Evolutionary conservation across 2,329 filamentous ascomycete species (phyloP).

Genomic region (Calonectria hongkongensis): DNA sequence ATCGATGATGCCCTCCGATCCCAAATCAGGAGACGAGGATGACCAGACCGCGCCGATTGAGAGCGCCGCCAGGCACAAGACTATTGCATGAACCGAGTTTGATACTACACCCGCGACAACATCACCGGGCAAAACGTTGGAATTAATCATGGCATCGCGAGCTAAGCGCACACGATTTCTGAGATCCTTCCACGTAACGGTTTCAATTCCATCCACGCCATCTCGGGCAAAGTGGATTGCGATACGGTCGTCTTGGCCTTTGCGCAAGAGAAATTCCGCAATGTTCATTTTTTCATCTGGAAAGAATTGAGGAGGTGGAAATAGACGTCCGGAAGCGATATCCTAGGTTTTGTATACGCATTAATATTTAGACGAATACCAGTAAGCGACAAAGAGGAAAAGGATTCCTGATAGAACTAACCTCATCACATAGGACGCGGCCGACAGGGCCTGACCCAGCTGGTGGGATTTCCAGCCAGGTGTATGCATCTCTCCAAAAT

Average conservation of each 20-base stretch:
- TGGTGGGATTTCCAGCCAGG: slow-evolving; percentile 30
- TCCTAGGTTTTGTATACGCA: too few relatives aligned
- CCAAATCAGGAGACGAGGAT: slow-evolving; percentile 33
- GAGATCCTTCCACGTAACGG: slow-evolving; percentile 26
- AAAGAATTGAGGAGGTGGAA: slow-evolving; percentile 34
- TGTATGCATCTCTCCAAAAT: slow-evolving; percentile 40
- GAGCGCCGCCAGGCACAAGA: slow-evolving; percentile 21
- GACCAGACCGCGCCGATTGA: slow-evolving; percentile 38
- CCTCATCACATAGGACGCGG: background rate
- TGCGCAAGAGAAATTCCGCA: slow-evolving; percentile 28
- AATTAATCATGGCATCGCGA: slow-evolving; percentile 22
- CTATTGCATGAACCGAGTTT: slow-evolving; percentile 40
- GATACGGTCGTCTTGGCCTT: slow-evolving; percentile 14
- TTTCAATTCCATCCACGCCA: background rate
- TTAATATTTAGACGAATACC: background rate
- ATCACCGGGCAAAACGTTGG: slow-evolving; percentile 21
- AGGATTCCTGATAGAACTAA: background rate
- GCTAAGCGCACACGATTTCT: slow-evolving; percentile 15
- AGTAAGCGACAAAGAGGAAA: too few relatives aligned
- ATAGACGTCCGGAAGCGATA: background rate
- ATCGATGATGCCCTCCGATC: slow-evolving; percentile 28
- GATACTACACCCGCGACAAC: slow-evolving; percentile 35
- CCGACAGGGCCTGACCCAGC: background rate
- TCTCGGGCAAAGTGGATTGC: slow-evolving; percentile 36
- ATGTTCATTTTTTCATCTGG: slow-evolving; percentile 34